Evolutionary conservation across 78 protist species (phyloP).

Genomic region (Blattamonas nauphoetae): DNA sequence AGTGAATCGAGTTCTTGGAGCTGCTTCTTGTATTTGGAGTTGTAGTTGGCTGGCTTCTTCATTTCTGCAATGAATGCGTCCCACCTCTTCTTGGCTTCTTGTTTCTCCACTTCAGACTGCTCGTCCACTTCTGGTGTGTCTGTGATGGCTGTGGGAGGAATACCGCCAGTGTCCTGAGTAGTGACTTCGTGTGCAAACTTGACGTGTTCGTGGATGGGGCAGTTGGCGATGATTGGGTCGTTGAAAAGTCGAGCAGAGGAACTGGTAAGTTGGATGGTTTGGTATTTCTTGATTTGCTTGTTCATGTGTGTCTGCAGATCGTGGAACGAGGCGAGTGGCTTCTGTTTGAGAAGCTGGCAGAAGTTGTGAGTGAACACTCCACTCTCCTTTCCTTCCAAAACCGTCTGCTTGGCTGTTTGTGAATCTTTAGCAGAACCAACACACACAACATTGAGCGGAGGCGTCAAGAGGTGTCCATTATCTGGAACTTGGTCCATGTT

Average conservation of each 20-base stretch:
- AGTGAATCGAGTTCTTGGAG: neutral
- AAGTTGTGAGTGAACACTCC: slow-evolving; percentile 1
- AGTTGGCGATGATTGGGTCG: neutral
- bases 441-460: neutral
- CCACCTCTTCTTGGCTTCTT: too few relatives aligned
- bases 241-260: neutral
- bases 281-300: neutral
- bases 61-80: neutral
- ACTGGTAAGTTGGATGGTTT: neutral
- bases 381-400: neutral
- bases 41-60: neutral
- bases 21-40: neutral
- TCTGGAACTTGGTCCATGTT: neutral
- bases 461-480: neutral
- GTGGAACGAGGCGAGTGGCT: neutral
- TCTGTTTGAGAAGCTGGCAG: neutral
- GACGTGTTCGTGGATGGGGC: too few relatives aligned
- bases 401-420: slow-evolving; percentile 1
- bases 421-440: neutral
- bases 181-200: too few relatives aligned
- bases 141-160: too few relatives aligned
- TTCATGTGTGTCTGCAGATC: neutral
- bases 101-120: too few relatives aligned
- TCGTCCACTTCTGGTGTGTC: too few relatives aligned
- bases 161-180: too few relatives aligned